Evolutionary conservation across 2,329 filamentous ascomycete species (phyloP), one percentile per base, ranked within the genome.

Genomic region (Rhexocercosporidium sp.): DNA sequence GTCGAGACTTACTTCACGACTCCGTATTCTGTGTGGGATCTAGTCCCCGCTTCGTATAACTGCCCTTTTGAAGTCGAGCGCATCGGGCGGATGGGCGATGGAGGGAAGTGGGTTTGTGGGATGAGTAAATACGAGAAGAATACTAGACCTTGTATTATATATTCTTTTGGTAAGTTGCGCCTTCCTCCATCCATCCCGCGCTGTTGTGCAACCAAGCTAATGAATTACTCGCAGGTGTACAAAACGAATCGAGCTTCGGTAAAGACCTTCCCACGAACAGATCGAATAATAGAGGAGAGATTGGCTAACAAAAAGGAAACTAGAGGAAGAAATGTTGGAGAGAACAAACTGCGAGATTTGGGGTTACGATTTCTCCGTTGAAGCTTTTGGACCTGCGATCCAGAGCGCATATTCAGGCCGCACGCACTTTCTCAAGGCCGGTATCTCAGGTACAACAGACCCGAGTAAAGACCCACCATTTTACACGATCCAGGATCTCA

Each of bases 71-170:
- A 80, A 47, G 73, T 81, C 34, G 78, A 80, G 66, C 73, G 80
- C 3, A 73, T 81, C 41, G 79, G 79, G 6, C 69, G 73, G 9
- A 74, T 79, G 60, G 79, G 79, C 49, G 79, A 80, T 65, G 79
- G 80, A 29, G 80, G 79, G 41, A 81, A 81, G 66, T 79, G 78
- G 76, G 75, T 80, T 11, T 81, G 79, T 71, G 79, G 79, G 53
- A 78, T 80, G 75, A 76, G 75, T 25, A 69, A 70, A 57, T 79
- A 78, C 62, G 76, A 77, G 70, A 71, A 75, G 62, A 70, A 70
- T 56, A 69, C 69, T 25, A 67, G 62, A 25, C 72, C 76, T 8
- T 77, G 75, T 63, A 67, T 79, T 63, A 71, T 80, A 57, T 81
- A 81, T 66, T 79, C 78, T 14, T 80, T 81, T 66, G 80, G 79